A percentile compares a stretch with the other conserved stretches of the same genome.
Evolutionary conservation across 257 asterid genomes (phyloP).

Genomic region (Mentha longifolia): DNA sequence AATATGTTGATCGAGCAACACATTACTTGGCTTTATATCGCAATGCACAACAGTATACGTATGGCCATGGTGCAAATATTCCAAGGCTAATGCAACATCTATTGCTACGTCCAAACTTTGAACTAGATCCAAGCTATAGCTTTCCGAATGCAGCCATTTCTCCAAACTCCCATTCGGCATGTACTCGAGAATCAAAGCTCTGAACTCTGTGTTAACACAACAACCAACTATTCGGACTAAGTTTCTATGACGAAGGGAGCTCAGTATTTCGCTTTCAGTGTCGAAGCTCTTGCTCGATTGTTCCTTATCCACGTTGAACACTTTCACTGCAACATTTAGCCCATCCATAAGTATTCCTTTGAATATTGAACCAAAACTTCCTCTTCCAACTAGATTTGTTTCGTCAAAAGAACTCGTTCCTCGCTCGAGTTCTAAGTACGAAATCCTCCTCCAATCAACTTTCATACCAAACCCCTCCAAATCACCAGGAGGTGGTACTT

Average conservation of each 20-base stretch:
- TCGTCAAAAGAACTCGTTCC: neutral
- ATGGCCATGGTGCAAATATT: slow-evolving; percentile 30
- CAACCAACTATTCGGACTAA: slow-evolving; percentile 3
- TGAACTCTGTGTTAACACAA: neutral
- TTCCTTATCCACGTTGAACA: slow-evolving; percentile 36
- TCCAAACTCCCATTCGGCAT: neutral
- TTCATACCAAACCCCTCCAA: neutral
- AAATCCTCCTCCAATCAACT: slow-evolving; percentile 31
- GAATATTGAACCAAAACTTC: neutral
- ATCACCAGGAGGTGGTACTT: neutral
- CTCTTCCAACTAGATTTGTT: neutral
- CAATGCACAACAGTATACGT: slow-evolving; percentile 33
- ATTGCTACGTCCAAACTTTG: slow-evolving; percentile 26
- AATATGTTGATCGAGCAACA: slow-evolving; percentile 35
- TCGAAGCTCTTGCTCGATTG: slow-evolving; percentile 38
- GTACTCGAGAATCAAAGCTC: neutral
- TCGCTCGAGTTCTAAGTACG: slow-evolving; percentile 38
- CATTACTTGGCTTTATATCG: slow-evolving; percentile 19
- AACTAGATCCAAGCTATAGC: neutral
- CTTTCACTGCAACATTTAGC: slow-evolving; percentile 39
- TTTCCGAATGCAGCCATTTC: neutral
- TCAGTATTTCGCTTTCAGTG: slow-evolving; percentile 34
- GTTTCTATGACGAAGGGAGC: slow-evolving; percentile 40
- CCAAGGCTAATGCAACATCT: slow-evolving; percentile 30
- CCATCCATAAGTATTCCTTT: slow-evolving; percentile 25